phyloP scores from a whole-genome alignment of 2,329 filamentous ascomycete species.

The Chrysoporthe austroafricana region DNA sequence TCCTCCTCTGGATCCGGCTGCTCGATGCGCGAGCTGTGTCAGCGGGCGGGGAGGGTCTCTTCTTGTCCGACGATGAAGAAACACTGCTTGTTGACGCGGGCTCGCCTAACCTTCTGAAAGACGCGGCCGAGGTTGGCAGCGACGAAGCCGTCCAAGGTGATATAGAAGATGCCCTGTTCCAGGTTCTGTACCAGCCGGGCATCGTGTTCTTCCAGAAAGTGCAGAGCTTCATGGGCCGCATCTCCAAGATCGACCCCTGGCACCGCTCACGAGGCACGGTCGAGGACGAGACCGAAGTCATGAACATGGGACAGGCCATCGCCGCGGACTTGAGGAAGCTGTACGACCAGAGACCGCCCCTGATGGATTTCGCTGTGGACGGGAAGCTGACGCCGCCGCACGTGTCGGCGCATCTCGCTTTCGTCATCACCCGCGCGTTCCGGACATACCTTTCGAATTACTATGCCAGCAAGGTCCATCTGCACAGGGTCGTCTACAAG shows the following conservation, averaged over 20 bases:
- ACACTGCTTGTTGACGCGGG: conserved; percentile 49
- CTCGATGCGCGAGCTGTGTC: conserved; percentile 60
- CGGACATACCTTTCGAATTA: conserved; percentile 61
- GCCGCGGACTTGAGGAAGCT: conserved; percentile 53
- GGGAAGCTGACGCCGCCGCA: conserved; percentile 53
- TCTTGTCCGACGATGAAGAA: conserved; percentile 54
- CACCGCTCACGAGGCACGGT: conserved; percentile 59
- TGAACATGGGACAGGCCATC: conserved; percentile 57
- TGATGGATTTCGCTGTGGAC: conserved; percentile 60
- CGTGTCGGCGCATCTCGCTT: conserved; percentile 52
- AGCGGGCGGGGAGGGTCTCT: conserved; percentile 59
- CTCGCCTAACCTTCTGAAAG: conserved; percentile 43
- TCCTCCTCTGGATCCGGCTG: conserved; percentile 59
- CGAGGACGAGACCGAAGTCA: conserved; percentile 61
- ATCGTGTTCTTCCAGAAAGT: conserved; percentile 62
- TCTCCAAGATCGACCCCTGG: conserved; percentile 60
- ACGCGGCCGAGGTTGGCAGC: conserved; percentile 32
- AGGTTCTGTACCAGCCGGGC: conserved; percentile 58
- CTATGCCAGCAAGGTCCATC: conserved; percentile 58
- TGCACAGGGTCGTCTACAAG: conserved; percentile 61
- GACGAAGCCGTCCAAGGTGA: conserved; percentile 38
- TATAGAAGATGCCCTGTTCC: conserved; percentile 56
- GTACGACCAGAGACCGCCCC: conserved; percentile 53
- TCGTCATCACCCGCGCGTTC: conserved; percentile 56
- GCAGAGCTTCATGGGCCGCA: conserved; percentile 60